Evolutionary conservation across 495 filamentous ascomycete species (phyloP).

Genomic region (Aspergillus diversus): DNA sequence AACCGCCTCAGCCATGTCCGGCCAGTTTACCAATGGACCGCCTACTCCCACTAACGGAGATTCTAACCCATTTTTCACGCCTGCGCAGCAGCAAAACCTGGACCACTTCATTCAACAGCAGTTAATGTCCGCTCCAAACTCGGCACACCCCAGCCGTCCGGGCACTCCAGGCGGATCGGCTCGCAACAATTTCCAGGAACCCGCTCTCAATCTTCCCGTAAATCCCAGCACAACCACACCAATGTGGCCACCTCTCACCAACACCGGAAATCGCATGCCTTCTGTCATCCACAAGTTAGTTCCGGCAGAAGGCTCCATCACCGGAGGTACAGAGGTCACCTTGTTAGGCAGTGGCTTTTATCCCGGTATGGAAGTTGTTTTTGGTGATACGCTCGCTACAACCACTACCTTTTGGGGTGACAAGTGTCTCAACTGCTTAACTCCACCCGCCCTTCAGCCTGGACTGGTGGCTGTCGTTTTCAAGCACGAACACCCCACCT

Average conservation of each 20-base stretch:
- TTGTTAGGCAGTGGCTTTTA: constrained; percentile 79
- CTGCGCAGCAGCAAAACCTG: constrained; percentile 53
- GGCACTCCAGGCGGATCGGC: constrained; percentile 45
- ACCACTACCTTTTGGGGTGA: constrained; percentile 84
- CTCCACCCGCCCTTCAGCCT: constrained; percentile 71
- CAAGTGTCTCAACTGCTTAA: constrained; percentile 78
- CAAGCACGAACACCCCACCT: constrained; percentile 61
- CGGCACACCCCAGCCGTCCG: constrained; percentile 59
- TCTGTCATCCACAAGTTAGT: constrained; percentile 78
- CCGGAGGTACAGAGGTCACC: constrained; percentile 84
- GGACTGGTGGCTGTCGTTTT: constrained; percentile 78
- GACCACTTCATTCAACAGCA: constrained; percentile 60
- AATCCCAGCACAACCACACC: constrained; percentile 39
- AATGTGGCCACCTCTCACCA: constrained; percentile 46
- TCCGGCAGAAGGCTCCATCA: constrained; percentile 77
- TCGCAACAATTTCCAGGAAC: constrained; percentile 50
- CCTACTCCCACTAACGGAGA: constrained; percentile 65
- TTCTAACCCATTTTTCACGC: constrained; percentile 55
- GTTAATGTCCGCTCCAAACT: constrained; percentile 68
- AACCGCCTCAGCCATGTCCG: constrained; percentile 48
- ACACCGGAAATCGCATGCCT: constrained; percentile 44
- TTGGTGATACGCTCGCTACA: constrained; percentile 76
- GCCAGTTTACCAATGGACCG: constrained; percentile 60
- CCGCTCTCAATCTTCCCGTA: constrained; percentile 34
- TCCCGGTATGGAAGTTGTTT: constrained; percentile 81